A percentile compares a stretch with the other conserved stretches of the same genome.
Evolutionary conservation across 140 eudicot genomes (phyloP).

Genomic region (Oenanthe javanica): DNA sequence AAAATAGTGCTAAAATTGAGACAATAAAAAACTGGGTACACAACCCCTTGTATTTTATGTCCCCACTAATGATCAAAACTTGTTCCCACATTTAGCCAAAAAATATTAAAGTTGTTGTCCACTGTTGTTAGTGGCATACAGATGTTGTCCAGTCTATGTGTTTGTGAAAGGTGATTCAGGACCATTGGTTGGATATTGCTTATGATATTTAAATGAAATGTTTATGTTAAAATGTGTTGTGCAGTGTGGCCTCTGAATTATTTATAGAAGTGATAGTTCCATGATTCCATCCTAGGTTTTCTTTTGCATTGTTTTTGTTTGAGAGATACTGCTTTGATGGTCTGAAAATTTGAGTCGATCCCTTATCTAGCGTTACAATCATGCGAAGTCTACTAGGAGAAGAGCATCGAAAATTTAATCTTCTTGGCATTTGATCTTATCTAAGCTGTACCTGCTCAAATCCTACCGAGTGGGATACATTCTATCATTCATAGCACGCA

Average conservation of each 20-base stretch:
- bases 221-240: not conserved
- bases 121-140: not conserved
- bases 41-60: not conserved
- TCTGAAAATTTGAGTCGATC: not conserved
- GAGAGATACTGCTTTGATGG: not conserved
- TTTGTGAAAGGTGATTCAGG: not conserved
- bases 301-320: not conserved
- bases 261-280: not conserved
- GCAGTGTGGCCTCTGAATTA: not conserved
- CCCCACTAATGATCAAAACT: not conserved
- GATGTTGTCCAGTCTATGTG: not conserved
- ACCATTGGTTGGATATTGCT: not conserved
- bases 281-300: too few species aligned
- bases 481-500: too few species aligned
- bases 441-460: not conserved
- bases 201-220: not conserved
- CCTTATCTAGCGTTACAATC: not conserved
- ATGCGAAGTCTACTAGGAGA: not conserved
- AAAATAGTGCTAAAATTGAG: not conserved
- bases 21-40: not conserved
- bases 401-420: not conserved
- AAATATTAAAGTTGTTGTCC: constrained; percentile 6
- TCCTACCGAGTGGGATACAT: not conserved
- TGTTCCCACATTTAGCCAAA: constrained; percentile 2
- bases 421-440: not conserved